phyloP scores from a whole-genome alignment of 805 yeast species.

The Wickerhamomyces xylosicus region DNA sequence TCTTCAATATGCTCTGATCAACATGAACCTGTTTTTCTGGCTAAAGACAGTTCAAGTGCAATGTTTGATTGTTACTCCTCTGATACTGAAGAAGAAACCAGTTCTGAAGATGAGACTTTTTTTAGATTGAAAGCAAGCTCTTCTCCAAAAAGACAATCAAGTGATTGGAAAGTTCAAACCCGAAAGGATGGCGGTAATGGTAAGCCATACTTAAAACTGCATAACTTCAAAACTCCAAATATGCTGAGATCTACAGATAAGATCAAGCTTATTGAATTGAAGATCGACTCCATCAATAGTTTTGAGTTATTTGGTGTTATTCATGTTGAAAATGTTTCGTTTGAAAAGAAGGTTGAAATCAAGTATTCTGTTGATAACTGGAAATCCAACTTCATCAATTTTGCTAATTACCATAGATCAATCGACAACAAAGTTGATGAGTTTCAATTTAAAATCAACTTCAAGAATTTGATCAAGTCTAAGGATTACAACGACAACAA shows the following conservation, averaged over 20 bases:
- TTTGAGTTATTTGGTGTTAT: conserved; percentile 30
- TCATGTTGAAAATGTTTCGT: conserved; percentile 28
- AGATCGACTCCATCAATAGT: conserved; percentile 29
- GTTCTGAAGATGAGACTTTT: too few relatives aligned
- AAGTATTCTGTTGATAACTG: conserved; percentile 42
- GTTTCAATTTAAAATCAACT: conserved; percentile 40
- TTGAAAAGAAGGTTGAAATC: conserved; percentile 29
- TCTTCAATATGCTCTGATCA: conserved; percentile 38
- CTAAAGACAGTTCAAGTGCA: too few relatives aligned
- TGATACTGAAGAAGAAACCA: too few relatives aligned
- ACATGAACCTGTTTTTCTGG: not conserved
- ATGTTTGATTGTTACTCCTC: too few relatives aligned
- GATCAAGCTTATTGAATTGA: conserved; percentile 26
- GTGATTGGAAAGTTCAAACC: too few relatives aligned
- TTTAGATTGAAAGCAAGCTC: conserved; percentile 1
- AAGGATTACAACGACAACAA: not conserved
- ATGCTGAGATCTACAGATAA: conserved; percentile 2
- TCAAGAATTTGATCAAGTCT: conserved; percentile 18
- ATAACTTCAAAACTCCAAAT: not conserved
- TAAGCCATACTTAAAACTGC: not conserved
- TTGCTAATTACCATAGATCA: conserved; percentile 16
- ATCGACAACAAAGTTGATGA: conserved; percentile 24
- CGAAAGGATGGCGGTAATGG: too few relatives aligned
- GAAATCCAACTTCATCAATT: conserved; percentile 35
- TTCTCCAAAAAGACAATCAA: too few relatives aligned